Base-by-base conservation (phyloP, 768 basidiomycete species). In the Amanita pseudoporphyria region DNA sequence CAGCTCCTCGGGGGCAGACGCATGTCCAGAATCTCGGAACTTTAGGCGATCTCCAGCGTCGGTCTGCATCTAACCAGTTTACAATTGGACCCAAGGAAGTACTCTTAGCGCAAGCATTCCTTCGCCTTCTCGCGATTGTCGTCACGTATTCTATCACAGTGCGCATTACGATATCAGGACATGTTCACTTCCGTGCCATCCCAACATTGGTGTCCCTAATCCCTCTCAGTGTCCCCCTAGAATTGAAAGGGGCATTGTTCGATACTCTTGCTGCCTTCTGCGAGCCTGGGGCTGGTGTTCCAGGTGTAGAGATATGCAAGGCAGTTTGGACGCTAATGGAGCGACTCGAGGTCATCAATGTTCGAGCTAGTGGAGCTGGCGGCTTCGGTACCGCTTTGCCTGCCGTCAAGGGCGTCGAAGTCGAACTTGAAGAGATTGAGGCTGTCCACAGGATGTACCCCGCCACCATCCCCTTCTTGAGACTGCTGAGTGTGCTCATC, bases 401-500 rank as follows among this genome's bases (percentile, higher is more conserved):
- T 3, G 71, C 82, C 18, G 76, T 77, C 9, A 85, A 83, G 59
- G 91, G 93, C 0, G 82, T 92, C 3, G 83, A 94, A 54, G 76
- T 86, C 4, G 91, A 95, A 61, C 66, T 97, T 54, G 91, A 93
- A 56, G 84, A 91, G 56, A 79, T 93, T 46, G 95, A 98, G 64
- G 70, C 87, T 12, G 72, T 75, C 3, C 79, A 84, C 60, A 77
- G 78, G 62, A 59, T 84, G 49, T 98, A 95, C 64, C 92, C 94
- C 0, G 78, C 89, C 6, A 95, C 94, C 0, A 83, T 89, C 18
- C 84, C 94, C 0, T 95, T 97, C 69, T 67, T 97, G 45, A 76
- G 78, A 50, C 76, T 97, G 39, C 78, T 98, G 52, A 76, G 77
- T 57, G 82, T 88, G 0, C 76, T 97, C 51, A 73, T 98, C 22